Conservation (phyloP, 1,139 yeast species). For the Blastobotrys petasosporus region DNA sequence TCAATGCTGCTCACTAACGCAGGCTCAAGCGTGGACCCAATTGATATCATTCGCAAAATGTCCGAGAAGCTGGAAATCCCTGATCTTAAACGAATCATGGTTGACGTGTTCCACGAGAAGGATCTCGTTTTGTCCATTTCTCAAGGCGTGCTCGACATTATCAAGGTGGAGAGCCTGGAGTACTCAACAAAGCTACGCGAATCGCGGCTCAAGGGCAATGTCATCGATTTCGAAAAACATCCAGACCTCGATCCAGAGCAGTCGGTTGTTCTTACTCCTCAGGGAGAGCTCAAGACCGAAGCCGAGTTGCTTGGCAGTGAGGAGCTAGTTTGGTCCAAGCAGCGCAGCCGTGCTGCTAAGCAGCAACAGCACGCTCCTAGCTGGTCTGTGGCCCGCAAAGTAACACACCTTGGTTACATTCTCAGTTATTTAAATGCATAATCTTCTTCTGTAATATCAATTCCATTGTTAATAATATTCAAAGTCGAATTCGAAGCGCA, state of each 20-base stretch:
- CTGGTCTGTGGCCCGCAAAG: conserved; percentile 28
- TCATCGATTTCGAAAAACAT: conserved; percentile 5
- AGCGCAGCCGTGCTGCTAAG: neutral
- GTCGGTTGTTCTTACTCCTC: conserved; percentile 11
- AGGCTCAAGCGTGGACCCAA: conserved; percentile 56
- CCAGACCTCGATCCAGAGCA: conserved; percentile 2
- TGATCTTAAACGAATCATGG: conserved; percentile 57
- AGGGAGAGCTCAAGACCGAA: conserved; percentile 27
- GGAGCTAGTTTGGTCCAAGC: conserved; percentile 13
- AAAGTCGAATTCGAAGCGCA: too few species aligned
- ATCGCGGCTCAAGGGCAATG: conserved; percentile 18
- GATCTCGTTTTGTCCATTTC: conserved; percentile 55
- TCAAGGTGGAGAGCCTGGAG: conserved; percentile 50
- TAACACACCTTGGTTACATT: conserved; percentile 34
- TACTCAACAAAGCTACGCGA: conserved; percentile 18
- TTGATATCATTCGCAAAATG: conserved; percentile 58
- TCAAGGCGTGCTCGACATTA: conserved; percentile 54
- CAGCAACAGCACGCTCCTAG: conserved; percentile 24
- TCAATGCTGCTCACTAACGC: conserved; percentile 57
- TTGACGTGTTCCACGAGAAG: conserved; percentile 59
- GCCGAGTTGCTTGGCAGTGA: conserved; percentile 29
- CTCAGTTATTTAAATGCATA: neutral
- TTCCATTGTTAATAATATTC: too few species aligned
- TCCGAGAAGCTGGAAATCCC: conserved; percentile 57
- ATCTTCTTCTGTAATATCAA: too few species aligned